Evolutionary conservation across 805 yeast genomes (phyloP), one percentile per base, ranked within the genome.

Genomic region (Yarrowia sp.): DNA sequence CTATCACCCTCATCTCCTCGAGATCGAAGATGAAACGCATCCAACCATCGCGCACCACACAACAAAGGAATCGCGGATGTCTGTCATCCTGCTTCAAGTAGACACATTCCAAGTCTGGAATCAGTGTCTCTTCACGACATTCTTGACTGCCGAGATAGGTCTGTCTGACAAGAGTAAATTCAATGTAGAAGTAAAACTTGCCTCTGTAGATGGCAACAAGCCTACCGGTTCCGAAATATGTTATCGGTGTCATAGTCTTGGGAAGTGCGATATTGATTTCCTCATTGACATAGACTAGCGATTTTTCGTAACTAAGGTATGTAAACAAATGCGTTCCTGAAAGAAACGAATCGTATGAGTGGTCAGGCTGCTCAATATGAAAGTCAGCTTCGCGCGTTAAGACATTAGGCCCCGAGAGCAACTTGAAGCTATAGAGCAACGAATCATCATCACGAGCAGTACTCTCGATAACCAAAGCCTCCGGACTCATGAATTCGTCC

Each of bases 1-100:
- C 19, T 2, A 13, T 10, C 17, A 52, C 17, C 17, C 10, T 14
- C 56, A 36, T 36, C 8, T 34, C 39, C 17, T 52, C 42, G 17
- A 52, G 9, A 19, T 52, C 56, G 14, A 36, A 10, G 8, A 52
- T 19, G 6, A 33, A 34, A n/a, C 5, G 30, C 12, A 52, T 17
- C 17, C 19, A 30, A 17, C 19, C 33, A 8, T 13, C 14, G 10
- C 13, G 42, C 2, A 30, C 42, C 2, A 36, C 17, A 7, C 30
- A n/a, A 52, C 56, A 36, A 33, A 52, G 17, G 30, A 36, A 36
- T 5, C 56, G 19, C 0, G 42, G 40, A 12, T 52, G 30, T 36
- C 56, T 17, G 12, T 52, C 56, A n/a, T 52, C 56, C 19, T 52
- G 56, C 10, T 9, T 34, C 17, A 52, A 13, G n/a, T 36, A 36